phyloP scores from a whole-genome alignment of 2,329 filamentous ascomycete genomes.

The Colletotrichum sp. region DNA sequence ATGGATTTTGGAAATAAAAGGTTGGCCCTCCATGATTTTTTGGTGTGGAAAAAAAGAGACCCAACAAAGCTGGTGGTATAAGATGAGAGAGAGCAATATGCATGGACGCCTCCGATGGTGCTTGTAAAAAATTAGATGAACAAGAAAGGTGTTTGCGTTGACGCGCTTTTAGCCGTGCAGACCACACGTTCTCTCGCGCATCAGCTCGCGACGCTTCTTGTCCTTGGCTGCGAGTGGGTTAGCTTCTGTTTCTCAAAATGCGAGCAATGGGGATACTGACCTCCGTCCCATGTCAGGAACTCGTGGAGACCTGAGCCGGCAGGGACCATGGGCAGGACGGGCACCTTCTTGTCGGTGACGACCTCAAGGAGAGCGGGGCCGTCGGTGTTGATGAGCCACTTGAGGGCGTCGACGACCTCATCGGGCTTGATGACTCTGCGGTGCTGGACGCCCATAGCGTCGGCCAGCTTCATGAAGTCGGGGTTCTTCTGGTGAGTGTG shows the following conservation, averaged over 20 bases:
- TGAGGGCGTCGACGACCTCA: conserved; percentile 78
- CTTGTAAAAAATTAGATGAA: conserved; percentile 2
- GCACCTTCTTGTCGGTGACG: conserved; percentile 88
- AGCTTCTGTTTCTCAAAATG: conserved; percentile 24
- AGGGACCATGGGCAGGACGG: conserved; percentile 97
- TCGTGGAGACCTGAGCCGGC: conserved; percentile 87
- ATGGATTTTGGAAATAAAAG: background rate
- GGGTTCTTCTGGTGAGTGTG: conserved; percentile 96
- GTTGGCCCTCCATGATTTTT: background rate
- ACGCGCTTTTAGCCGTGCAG: conserved; percentile 27
- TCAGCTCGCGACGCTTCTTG: conserved; percentile 68
- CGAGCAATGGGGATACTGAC: conserved; percentile 48
- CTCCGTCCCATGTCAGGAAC: conserved; percentile 87
- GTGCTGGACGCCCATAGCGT: conserved; percentile 87
- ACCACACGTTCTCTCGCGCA: conserved; percentile 66
- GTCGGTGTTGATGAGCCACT: conserved; percentile 88
- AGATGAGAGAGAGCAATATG: conserved; percentile 21
- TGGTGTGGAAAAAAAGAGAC: background rate
- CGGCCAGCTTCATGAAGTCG: conserved; percentile 92
- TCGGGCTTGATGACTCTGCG: conserved; percentile 74
- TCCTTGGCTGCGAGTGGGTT: conserved; percentile 64
- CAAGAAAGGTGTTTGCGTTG: conserved; percentile 2
- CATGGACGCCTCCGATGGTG: conserved; percentile 18
- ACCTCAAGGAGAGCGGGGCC: conserved; percentile 95
- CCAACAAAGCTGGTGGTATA: conserved; percentile 20